Base-by-base conservation (phyloP, 2,329 filamentous ascomycete species). In the Westerdykella ornata region DNA sequence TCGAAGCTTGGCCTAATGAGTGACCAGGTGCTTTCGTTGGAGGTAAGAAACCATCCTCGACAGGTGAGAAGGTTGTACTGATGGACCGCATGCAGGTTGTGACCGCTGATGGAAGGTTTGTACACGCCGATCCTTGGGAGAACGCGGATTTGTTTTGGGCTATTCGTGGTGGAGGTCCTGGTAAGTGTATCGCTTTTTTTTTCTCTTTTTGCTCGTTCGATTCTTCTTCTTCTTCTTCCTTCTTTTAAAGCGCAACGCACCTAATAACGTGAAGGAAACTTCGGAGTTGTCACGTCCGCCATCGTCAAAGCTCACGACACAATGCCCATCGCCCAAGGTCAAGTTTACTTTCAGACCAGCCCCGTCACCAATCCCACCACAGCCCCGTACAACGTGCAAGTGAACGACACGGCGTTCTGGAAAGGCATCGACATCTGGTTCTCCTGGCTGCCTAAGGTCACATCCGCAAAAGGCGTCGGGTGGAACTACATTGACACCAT, bases 1-100 rank as follows among this genome's bases (percentile, higher is more conserved):
- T 67, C 66, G 20, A 60, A 69, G 35, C 71, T 71, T 46, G 59
- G 56, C 5, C 43, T 61, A 3, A 54, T 54, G 46, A 49, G 54
- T 9, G 57, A 60, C 32, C 53, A 61, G 31, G 44, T 63, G 0
- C 47, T 63, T 5, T 43, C 52, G 11, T 19, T 57, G 6, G 50
- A 60, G 36, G 30, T 17, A 5, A 17, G 30, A 7, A 17, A 7
- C 7, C 12, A 8, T 33, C 5, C 30, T 5, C n/a, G 5, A 7
- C 12, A 13, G 3, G 22, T 8, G 7, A 11, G 7, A 26, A 4
- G 7, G 12, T 7, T 9, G 12, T 6, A 33, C n/a, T 17, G 11
- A 17, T 33, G 30, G n/a, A 8, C n/a, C 5, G 16, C 12, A 33
- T 33, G 16, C 30, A 33, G 30, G 41, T 61, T 9, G 53, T 58